Evolutionary conservation across 768 basidiomycete species (phyloP).

Genomic region (Tricholoma sp.): DNA sequence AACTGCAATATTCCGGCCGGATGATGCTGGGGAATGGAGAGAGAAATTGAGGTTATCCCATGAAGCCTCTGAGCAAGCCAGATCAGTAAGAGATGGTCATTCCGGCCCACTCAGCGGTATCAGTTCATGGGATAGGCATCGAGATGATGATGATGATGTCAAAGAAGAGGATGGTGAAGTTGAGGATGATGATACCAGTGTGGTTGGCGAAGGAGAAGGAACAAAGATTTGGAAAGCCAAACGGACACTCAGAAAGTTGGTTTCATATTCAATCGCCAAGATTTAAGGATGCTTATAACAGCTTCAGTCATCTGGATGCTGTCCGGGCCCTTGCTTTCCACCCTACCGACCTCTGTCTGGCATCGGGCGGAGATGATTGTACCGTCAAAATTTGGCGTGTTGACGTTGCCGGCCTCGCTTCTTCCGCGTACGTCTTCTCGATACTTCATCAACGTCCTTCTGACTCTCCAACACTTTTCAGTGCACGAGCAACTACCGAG

Average conservation of each 20-base stretch:
- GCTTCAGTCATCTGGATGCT: constrained; percentile 81
- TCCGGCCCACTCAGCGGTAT: constrained; percentile 27
- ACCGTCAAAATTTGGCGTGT: constrained; percentile 96
- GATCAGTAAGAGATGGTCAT: constrained; percentile 34
- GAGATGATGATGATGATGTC: constrained; percentile 57
- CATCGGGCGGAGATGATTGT: constrained; percentile 93
- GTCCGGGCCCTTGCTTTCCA: constrained; percentile 90
- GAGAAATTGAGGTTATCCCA: constrained; percentile 67
- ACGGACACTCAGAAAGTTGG: constrained; percentile 85
- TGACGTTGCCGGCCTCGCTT: constrained; percentile 69
- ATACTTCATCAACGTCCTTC: constrained; percentile 7
- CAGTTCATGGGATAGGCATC: constrained; percentile 47
- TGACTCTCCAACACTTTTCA: constrained; percentile 25
- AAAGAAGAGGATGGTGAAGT: constrained; percentile 69
- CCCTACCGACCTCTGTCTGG: constrained; percentile 76
- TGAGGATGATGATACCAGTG: constrained; percentile 59
- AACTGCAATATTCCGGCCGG: constrained; percentile 86
- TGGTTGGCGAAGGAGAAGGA: constrained; percentile 64
- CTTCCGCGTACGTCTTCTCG: constrained; percentile 59
- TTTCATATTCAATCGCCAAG: constrained; percentile 20
- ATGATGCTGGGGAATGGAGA: constrained; percentile 82
- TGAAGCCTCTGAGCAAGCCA: constrained; percentile 51
- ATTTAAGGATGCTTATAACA: constrained; percentile 13
- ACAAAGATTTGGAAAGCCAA: constrained; percentile 81
- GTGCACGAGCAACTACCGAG: constrained; percentile 72